Conservation (phyloP, 2,329 filamentous ascomycete genomes). For the Colletotrichum tropicicola region DNA sequence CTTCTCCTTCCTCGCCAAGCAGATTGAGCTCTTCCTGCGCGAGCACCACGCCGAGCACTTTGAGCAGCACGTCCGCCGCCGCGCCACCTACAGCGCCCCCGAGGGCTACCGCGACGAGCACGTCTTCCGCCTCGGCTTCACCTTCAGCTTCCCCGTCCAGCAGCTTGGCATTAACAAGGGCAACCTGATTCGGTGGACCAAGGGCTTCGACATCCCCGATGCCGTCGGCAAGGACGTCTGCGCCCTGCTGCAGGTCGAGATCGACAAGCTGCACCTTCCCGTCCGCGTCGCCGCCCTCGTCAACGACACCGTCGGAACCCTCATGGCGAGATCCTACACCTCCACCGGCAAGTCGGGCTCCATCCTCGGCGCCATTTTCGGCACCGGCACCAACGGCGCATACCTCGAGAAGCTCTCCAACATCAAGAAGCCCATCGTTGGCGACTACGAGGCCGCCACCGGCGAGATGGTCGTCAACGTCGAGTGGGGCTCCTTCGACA, state of each 20-base stretch:
- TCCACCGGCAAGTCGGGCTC: conserved; percentile 88
- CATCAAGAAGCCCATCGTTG: conserved; percentile 79
- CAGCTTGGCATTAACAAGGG: conserved; percentile 97
- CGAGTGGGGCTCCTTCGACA: conserved; percentile 99
- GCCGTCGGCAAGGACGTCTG: conserved; percentile 95
- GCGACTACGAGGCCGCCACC: conserved; percentile 79
- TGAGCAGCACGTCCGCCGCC: conserved; percentile 71
- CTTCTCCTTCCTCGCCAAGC: conserved; percentile 90
- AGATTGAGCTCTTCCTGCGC: conserved; percentile 89
- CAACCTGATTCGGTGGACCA: conserved; percentile 95
- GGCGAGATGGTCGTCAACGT: conserved; percentile 98
- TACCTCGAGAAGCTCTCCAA: conserved; percentile 93
- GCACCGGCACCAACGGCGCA: conserved; percentile 95
- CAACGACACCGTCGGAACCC: conserved; percentile 96
- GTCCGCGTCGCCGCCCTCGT: conserved; percentile 96
- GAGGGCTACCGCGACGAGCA: conserved; percentile 74
- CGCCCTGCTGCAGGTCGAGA: conserved; percentile 85
- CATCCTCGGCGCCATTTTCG: conserved; percentile 95
- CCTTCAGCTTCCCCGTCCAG: conserved; percentile 96
- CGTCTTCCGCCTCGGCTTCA: conserved; percentile 95
- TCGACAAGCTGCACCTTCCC: conserved; percentile 85
- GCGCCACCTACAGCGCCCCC: conserved; percentile 66
- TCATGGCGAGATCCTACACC: conserved; percentile 97
- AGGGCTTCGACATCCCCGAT: conserved; percentile 97
- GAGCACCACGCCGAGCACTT: conserved; percentile 91